Percentiles rank a stretch among this genome's conserved stretches.
Conservation (phyloP, 441 rosid species). For the Gossypium gossypioides region DNA sequence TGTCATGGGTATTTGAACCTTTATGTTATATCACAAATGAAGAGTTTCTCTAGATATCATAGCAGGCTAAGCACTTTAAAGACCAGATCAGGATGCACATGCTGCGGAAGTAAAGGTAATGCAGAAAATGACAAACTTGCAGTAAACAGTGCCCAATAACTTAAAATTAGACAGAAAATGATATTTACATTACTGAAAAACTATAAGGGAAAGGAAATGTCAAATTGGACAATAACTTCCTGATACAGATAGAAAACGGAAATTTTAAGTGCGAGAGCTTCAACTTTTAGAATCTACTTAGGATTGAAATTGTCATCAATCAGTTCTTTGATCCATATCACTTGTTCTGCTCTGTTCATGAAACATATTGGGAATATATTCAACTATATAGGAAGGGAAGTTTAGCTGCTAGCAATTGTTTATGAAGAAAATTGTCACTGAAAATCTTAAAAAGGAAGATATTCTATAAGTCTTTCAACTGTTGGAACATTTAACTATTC, state of each 20-base stretch:
- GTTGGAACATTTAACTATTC: neutral
- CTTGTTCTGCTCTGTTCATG: neutral
- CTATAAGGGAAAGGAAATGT: neutral
- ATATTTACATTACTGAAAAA: neutral
- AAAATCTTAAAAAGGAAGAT: neutral
- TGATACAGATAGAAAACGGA: neutral
- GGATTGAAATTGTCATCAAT: neutral
- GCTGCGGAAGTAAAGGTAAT: neutral
- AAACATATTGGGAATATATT: neutral
- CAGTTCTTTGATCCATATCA: neutral
- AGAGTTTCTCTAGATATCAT: neutral
- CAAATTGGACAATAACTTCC: neutral
- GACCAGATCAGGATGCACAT: neutral
- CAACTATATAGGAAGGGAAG: neutral
- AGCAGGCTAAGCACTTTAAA: neutral
- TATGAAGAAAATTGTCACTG: neutral
- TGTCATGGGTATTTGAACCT: neutral
- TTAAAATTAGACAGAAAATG: neutral
- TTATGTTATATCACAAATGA: neutral
- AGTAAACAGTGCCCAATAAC: neutral
- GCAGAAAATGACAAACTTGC: neutral
- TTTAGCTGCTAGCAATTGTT: neutral
- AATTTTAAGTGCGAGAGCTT: neutral
- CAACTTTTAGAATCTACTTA: neutral
- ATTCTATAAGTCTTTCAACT: neutral